Base-by-base conservation (phyloP, 2,329 filamentous ascomycete genomes). In the Aureobasidium uvarum region DNA sequence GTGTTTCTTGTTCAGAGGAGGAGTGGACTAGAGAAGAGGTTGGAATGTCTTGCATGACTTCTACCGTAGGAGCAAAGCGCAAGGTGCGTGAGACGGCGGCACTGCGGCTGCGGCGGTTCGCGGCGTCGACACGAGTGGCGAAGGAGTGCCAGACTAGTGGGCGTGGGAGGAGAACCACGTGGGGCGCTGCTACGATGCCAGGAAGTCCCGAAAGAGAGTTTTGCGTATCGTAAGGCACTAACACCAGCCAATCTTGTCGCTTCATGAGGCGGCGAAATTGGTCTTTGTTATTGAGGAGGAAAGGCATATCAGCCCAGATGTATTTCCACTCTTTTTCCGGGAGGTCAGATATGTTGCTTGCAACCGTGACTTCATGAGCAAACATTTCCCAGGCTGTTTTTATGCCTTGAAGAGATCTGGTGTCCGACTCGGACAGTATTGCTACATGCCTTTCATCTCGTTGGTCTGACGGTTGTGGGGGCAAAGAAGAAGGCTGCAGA, bases 121-220 rank as follows among this genome's bases (percentile, higher is more conserved):
- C 46, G 2, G 43, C 52, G n/a, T 64, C 46, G 25, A 54, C 41
- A 3, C 51, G 20, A 16, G 43, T 54, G 28, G 55, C 52, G n/a
- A 65, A 60, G 11, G 63, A 60, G 31, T 67, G 66, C 59, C 60
- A 67, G 33, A 65, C 48, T 13, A 67, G 38, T 18, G 66, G 66
- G 11, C 56, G 55, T 3, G 51, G 60, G 1, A 67, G 25, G 23
- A 63, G 43, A 2, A 67, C 36, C 2, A 67, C 33, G n/a, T 67
- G 36, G 5, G 36, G 38, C 5, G 66, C 46, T 20, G 45, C 10
- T 20, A 56, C 43, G 5, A 64, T 65, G 46, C 62, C 62, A n/a
- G 55, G 60, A 7, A 67, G 38, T 5, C 65, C 62, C 11, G 33
- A 50, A 16, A 67, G 62, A 1, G 60, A 45, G 18, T 56, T 43